Base-by-base conservation (phyloP, 2,329 filamentous ascomycete species). In the Pleomassaria siparia region DNA sequence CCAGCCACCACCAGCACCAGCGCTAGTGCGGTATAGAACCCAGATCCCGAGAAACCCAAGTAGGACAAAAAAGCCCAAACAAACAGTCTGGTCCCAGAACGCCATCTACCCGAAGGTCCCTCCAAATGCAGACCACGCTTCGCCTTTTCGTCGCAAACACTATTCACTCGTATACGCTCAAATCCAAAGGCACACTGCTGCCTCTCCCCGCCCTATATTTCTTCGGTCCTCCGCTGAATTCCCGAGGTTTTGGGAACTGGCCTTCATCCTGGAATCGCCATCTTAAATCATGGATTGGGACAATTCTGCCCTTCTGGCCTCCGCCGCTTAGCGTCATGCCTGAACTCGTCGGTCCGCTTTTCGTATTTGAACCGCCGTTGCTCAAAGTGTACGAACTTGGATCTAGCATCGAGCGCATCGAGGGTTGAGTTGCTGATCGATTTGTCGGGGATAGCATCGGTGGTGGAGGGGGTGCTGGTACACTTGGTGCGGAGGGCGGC, bases 141-240 rank as follows among this genome's bases (percentile, higher is more conserved):
- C 20, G 5, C 10, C 21, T 29, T 40, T 26, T 15, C 10, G 6
- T 28, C 13, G 22, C 37, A 40, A 16, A 35, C 7, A 35, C 15
- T 12, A 35, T 13, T 24, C 20, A 77, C 39, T 74, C 71, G 49
- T 87, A 78, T 12, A 80, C 76, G 56, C 77, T 83, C 65, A 99
- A 72, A 75, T 97, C 89, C 60, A 97, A 76, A 24, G 94, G 94
- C 58, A 97, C 91, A 76, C 89, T 96, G 74, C 91, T 96, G 25
- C 91, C 92, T 66, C 92, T 82, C 8, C 94, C 94, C 28, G 94
- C 94, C 53, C 92, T 80, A 72, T 97, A 99, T 67, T 83, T 84
- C 68, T 87, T 91, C 16, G 80, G 74, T 3, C 82, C 84, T n/a
- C 87, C 87, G 1, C 78, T 73, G 64, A 95, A 96, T 1, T 88